A percentile compares a stretch with the other conserved stretches of the same genome.
Evolutionary conservation across 495 filamentous ascomycete genomes (phyloP).

Genomic region (Aspergillus olivimuriae): DNA sequence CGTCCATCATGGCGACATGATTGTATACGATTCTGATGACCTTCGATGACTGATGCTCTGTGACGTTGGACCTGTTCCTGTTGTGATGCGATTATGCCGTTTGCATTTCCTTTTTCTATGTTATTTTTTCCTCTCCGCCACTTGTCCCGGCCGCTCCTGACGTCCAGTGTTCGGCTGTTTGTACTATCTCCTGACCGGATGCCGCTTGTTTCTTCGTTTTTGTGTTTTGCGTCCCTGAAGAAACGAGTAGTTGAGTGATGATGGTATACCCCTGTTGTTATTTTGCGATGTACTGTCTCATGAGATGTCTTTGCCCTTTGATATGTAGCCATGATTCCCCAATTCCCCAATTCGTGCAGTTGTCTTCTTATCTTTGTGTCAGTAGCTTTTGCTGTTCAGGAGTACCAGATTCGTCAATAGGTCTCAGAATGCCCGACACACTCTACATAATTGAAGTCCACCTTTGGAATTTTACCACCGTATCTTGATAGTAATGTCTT

Average conservation of each 20-base stretch:
- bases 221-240: constrained; percentile 17
- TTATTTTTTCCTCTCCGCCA: constrained; percentile 2
- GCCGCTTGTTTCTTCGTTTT: constrained; percentile 16
- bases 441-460: too few species aligned
- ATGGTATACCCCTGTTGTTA: constrained; percentile 18
- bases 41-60: constrained; percentile 36
- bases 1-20: constrained; percentile 38
- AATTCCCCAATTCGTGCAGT: too few species aligned
- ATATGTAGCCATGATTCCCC: too few species aligned
- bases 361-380: too few species aligned
- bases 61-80: background rate
- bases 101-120: constrained; percentile 17
- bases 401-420: too few species aligned
- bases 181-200: constrained; percentile 2
- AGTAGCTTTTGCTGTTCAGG: too few species aligned
- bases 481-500: too few species aligned
- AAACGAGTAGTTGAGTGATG: constrained; percentile 16
- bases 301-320: too few species aligned
- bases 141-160: background rate
- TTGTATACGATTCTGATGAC: constrained; percentile 47
- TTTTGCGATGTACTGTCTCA: constrained; percentile 7
- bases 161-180: background rate
- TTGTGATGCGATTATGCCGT: constrained; percentile 19
- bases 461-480: too few species aligned
- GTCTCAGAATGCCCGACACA: too few species aligned